These are phyloP conservation scores for Nymphaea colorata DNA, from an alignment of 164 flowering plant genomes.

Conservation along the genomic window DNA sequence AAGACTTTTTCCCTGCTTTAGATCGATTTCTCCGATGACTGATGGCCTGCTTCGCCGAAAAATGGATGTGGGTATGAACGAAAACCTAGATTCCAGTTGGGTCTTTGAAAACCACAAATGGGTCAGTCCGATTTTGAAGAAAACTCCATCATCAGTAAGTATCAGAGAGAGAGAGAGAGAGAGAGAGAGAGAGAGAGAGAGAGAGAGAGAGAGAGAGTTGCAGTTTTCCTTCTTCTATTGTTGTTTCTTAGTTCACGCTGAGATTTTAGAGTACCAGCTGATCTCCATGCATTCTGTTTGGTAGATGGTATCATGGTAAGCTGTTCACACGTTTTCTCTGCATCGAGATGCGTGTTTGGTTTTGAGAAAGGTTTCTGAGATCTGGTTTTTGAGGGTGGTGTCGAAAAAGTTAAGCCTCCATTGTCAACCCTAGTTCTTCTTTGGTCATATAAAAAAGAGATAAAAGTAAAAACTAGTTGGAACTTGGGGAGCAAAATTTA, in stretches of 20 bases:
- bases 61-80: not conserved
- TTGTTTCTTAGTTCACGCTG: not conserved
- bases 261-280: not conserved
- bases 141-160: conserved; percentile 3
- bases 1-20: not conserved
- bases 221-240: not conserved
- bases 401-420: not conserved
- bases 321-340: not conserved
- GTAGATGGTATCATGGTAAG: not conserved
- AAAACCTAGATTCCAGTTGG: not conserved
- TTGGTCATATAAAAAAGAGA: not conserved
- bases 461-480: not conserved
- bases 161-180: not conserved
- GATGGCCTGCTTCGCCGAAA: conserved; percentile 1
- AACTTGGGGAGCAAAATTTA: not conserved
- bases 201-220: not conserved
- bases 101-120: not conserved
- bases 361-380: not conserved
- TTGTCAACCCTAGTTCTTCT: not conserved
- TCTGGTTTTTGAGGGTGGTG: not conserved
- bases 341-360: not conserved
- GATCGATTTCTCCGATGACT: not conserved
- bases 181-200: not conserved
- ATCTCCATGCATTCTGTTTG: not conserved
- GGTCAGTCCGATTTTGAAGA: not conserved